These are phyloP conservation scores for Fusarium sublunatum DNA, from an alignment of 2,329 filamentous ascomycete species.

Conservation along the genomic window DNA sequence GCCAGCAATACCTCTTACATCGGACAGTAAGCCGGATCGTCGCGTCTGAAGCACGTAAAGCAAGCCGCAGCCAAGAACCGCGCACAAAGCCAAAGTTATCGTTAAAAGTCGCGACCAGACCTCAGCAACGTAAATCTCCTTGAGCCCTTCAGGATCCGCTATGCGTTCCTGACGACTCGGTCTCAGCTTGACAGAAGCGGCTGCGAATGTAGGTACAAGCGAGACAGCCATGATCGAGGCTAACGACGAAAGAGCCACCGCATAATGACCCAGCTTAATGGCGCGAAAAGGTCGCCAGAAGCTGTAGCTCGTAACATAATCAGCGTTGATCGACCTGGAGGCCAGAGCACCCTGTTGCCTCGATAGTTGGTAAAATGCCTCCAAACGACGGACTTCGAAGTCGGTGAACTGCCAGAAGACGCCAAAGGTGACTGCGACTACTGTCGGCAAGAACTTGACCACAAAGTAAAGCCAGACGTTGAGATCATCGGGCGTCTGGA, in stretches of 20 bases:
- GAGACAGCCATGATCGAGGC: constrained; percentile 74
- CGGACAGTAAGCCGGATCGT: constrained; percentile 72
- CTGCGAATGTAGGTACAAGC: constrained; percentile 74
- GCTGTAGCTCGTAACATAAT: constrained; percentile 76
- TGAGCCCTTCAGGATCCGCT: constrained; percentile 55
- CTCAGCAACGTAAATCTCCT: constrained; percentile 66
- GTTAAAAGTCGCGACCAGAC: constrained; percentile 72
- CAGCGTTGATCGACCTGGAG: constrained; percentile 76
- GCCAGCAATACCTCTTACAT: constrained; percentile 79
- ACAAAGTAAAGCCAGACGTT: constrained; percentile 66
- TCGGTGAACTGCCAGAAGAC: constrained; percentile 75
- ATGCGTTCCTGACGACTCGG: constrained; percentile 62
- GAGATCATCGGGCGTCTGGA: constrained; percentile 63
- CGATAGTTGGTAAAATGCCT: constrained; percentile 74
- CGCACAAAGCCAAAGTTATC: constrained; percentile 65
- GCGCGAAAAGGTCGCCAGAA: constrained; percentile 74
- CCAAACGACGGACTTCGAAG: constrained; percentile 73
- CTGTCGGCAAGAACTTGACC: constrained; percentile 72
- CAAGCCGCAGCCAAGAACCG: constrained; percentile 66
- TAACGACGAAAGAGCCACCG: constrained; percentile 74
- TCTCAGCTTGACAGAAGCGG: constrained; percentile 68
- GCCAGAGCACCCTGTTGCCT: constrained; percentile 69
- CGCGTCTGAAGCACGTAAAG: constrained; percentile 71
- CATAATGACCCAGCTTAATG: constrained; percentile 71
- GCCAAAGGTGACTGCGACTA: constrained; percentile 70